These are phyloP conservation scores for Aspergillus avenaceus DNA, from an alignment of 495 filamentous ascomycete genomes.

Conservation along the genomic window DNA sequence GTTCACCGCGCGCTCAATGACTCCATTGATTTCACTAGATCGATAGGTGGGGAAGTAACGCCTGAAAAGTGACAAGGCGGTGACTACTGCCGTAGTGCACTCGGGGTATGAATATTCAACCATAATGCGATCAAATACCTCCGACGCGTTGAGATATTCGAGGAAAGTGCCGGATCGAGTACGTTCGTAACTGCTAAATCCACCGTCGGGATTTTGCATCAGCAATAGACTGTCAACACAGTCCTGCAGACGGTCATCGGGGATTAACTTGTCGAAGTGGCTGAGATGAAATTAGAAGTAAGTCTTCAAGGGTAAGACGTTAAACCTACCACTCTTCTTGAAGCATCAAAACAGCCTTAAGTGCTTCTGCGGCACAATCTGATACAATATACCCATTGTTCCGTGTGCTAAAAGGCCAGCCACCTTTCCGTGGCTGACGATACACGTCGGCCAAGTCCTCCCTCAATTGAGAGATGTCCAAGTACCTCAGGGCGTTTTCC, in stretches of 20 bases:
- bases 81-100: slow-evolving; percentile 13
- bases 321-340: too few relatives aligned
- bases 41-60: slow-evolving; percentile 10
- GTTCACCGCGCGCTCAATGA: slow-evolving; percentile 3
- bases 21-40: slow-evolving; percentile 2
- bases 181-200: slow-evolving; percentile 9
- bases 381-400: background rate
- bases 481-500: background rate
- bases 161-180: background rate
- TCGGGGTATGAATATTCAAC: slow-evolving; percentile 11
- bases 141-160: slow-evolving; percentile 7
- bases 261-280: background rate
- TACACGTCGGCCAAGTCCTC: slow-evolving; percentile 2
- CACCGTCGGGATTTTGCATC: slow-evolving; percentile 4
- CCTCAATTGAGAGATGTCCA: background rate
- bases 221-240: slow-evolving; percentile 4
- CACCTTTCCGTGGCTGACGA: background rate
- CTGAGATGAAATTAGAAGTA: too few relatives aligned
- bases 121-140: slow-evolving; percentile 9
- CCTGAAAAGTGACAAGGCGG: slow-evolving; percentile 6
- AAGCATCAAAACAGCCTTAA: background rate
- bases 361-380: background rate
- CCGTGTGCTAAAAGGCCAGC: slow-evolving; percentile 3
- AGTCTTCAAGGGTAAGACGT: too few relatives aligned
- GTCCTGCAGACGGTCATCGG: background rate